These are phyloP conservation scores for Shiraia sp. DNA, from an alignment of 2,329 filamentous ascomycete genomes.

Conservation along the genomic window DNA sequence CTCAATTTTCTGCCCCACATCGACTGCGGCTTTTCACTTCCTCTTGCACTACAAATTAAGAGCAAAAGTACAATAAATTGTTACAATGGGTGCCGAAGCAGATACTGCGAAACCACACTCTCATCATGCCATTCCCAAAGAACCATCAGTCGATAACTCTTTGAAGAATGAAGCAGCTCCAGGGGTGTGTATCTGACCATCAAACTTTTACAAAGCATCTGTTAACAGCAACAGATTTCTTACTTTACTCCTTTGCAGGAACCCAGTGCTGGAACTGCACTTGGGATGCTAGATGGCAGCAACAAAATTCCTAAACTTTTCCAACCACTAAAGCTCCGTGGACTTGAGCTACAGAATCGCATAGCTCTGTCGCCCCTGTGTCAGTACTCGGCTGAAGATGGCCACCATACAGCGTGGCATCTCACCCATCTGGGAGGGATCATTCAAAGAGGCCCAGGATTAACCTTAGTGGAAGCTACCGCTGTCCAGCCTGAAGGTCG, in stretches of 20 bases:
- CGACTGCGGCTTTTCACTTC: conserved; percentile 1
- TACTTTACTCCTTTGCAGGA: conserved; percentile 55
- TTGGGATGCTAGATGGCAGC: conserved; percentile 53
- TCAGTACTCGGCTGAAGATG: conserved; percentile 69
- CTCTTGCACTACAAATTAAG: neutral
- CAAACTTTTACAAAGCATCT: neutral
- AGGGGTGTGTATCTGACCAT: conserved; percentile 34
- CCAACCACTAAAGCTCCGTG: conserved; percentile 60
- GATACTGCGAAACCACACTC: conserved; percentile 31
- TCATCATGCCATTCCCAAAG: conserved; percentile 37
- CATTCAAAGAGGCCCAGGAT: conserved; percentile 71
- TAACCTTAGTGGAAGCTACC: conserved; percentile 79
- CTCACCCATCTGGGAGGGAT: conserved; percentile 81
- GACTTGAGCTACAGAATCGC: conserved; percentile 68
- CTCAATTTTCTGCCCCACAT: conserved; percentile 5
- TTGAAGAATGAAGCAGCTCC: conserved; percentile 49
- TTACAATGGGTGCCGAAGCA: conserved; percentile 26
- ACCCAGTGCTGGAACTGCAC: conserved; percentile 52
- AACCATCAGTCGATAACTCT: conserved; percentile 37
- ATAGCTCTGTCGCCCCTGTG: conserved; percentile 59
- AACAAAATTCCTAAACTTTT: conserved; percentile 62
- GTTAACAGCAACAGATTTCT: conserved; percentile 36
- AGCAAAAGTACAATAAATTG: neutral
- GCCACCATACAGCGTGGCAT: conserved; percentile 81
- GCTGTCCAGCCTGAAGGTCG: conserved; percentile 75